These are phyloP conservation scores for Macadamia integrifolia DNA, from an alignment of 164 flowering plant species.

Conservation along the genomic window DNA sequence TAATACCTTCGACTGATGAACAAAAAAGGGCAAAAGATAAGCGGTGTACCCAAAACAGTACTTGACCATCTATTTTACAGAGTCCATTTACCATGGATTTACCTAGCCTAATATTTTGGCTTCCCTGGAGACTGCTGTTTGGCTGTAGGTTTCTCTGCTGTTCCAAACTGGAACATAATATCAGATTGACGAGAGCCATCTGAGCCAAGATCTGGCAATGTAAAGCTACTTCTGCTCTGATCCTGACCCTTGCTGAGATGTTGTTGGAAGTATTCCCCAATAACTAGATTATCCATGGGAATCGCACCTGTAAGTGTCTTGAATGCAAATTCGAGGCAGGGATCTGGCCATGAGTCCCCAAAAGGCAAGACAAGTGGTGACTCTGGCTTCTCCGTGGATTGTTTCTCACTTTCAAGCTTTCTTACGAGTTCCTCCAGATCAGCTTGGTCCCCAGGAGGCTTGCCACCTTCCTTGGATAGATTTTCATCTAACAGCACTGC, in stretches of 20 bases:
- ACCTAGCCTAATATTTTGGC: not conserved
- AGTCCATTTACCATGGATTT: not conserved
- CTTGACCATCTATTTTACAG: not conserved
- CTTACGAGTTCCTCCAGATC: slow-evolving; percentile 9
- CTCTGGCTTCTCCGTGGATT: slow-evolving; percentile 14
- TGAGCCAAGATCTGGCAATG: slow-evolving; percentile 10
- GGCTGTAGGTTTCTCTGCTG: slow-evolving; percentile 4
- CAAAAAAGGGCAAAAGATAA: not conserved
- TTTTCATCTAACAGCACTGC: not conserved
- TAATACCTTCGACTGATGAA: no score
- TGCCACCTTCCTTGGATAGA: not conserved
- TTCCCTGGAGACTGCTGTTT: slow-evolving; percentile 11
- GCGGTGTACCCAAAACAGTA: not conserved
- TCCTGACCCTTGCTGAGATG: slow-evolving; percentile 20
- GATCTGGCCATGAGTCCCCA: slow-evolving; percentile 35
- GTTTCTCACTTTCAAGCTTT: slow-evolving; percentile 7
- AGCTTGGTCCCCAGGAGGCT: not conserved
- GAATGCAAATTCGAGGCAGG: slow-evolving; percentile 46
- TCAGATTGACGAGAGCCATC: slow-evolving; percentile 18
- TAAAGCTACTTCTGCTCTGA: slow-evolving; percentile 10
- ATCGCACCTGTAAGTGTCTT: slow-evolving; percentile 45
- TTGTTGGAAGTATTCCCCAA: slow-evolving; percentile 29
- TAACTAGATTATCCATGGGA: slow-evolving; percentile 28
- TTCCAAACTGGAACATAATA: slow-evolving; percentile 11
- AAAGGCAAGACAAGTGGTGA: slow-evolving; percentile 20